Evolutionary conservation across 2,329 filamentous ascomycete genomes (phyloP).

Genomic region (Seiridium unicorne): DNA sequence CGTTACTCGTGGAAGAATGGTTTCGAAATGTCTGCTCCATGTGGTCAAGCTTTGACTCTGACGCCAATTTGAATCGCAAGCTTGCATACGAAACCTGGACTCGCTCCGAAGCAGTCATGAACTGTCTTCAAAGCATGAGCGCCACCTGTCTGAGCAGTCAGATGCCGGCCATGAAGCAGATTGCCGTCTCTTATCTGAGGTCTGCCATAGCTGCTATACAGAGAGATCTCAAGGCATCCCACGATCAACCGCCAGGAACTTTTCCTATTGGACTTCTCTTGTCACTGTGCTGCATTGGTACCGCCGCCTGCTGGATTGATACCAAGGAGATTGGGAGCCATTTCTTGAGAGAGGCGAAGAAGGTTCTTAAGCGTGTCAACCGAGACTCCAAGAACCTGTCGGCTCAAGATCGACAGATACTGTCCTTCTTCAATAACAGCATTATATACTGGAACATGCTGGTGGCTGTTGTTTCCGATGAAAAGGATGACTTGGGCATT

Average conservation of each 20-base stretch:
- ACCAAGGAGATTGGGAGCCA: constrained; percentile 29
- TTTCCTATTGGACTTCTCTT: constrained; percentile 34
- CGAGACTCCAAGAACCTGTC: constrained; percentile 10
- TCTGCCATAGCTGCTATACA: constrained; percentile 32
- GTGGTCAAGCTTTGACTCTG: constrained; percentile 40
- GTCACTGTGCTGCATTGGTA: constrained; percentile 37
- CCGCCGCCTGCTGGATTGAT: constrained; percentile 39
- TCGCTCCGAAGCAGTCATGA: constrained; percentile 34
- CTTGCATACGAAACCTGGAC: constrained; percentile 35
- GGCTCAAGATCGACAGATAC: constrained; percentile 22
- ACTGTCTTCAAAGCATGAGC: constrained; percentile 39
- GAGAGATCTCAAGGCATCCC: constrained; percentile 27
- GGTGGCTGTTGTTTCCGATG: constrained; percentile 34
- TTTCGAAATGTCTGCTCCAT: constrained; percentile 38
- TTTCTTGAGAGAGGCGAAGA: constrained; percentile 27
- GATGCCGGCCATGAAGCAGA: constrained; percentile 32
- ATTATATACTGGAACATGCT: constrained; percentile 38
- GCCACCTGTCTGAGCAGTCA: constrained; percentile 33
- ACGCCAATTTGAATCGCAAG: constrained; percentile 35
- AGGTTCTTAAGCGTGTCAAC: constrained; percentile 9
- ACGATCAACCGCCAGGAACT: constrained; percentile 12
- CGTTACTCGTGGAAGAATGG: constrained; percentile 35
- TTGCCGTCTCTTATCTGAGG: constrained; percentile 31
- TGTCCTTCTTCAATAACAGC: constrained; percentile 37
- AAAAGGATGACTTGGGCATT: constrained; percentile 17